phyloP scores from a whole-genome alignment of 2,329 filamentous ascomycete species.

The Leptographium radiaticola region DNA sequence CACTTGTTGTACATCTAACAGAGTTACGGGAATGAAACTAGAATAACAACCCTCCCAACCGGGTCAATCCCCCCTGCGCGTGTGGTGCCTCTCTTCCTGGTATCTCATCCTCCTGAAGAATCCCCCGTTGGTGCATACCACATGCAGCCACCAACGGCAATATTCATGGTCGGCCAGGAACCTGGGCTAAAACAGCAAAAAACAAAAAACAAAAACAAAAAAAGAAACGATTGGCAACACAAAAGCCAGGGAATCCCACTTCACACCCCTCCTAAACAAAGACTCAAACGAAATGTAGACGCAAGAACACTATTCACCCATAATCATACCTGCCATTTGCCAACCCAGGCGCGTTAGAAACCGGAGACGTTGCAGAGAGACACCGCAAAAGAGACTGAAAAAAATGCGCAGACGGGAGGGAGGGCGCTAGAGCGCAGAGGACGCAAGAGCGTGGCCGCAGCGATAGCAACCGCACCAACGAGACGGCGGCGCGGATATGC shows the following conservation, averaged over 20 bases:
- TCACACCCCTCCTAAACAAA: not conserved
- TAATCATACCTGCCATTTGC: constrained; percentile 1
- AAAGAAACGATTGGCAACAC: not conserved
- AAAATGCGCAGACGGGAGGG: not conserved
- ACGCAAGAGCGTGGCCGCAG: not conserved
- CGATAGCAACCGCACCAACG: not conserved
- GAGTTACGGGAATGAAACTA: not conserved
- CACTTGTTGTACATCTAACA: not conserved
- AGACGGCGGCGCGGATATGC: not conserved
- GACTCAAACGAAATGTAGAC: not conserved
- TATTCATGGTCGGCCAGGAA: not conserved
- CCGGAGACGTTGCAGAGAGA: not conserved
- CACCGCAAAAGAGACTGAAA: not conserved
- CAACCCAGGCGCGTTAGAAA: constrained; percentile 1
- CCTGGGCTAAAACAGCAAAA: not conserved
- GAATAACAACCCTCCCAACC: not conserved
- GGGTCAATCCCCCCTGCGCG: not conserved
- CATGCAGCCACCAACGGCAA: not conserved
- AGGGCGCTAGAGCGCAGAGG: not conserved
- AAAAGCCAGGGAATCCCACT: not conserved
- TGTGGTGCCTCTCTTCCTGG: not conserved
- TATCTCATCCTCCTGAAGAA: not conserved
- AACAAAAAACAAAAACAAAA: not conserved
- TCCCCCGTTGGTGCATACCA: not conserved
- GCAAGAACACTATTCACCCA: not conserved